These are phyloP conservation scores for Cicer cuneatum DNA, from an alignment of 306 rosid species.

Conservation along the genomic window DNA sequence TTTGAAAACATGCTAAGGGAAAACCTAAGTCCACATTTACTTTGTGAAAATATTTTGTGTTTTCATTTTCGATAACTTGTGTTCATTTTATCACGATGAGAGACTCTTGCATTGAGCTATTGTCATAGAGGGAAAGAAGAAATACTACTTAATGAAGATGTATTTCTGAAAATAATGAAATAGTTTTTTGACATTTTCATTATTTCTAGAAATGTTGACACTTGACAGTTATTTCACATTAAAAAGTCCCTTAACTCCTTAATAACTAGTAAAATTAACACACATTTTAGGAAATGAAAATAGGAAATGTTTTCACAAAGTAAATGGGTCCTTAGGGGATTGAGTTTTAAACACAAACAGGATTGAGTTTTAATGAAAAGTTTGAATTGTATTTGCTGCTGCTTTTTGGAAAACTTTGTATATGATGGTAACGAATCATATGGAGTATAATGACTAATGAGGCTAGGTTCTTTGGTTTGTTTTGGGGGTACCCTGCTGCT, in stretches of 20 bases:
- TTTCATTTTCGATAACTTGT: too few species aligned
- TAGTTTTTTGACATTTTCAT: background rate
- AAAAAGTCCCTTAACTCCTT: too few species aligned
- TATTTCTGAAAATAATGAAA: background rate
- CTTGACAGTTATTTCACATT: too few species aligned
- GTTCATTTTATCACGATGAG: background rate
- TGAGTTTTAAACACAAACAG: background rate
- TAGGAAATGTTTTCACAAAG: too few species aligned
- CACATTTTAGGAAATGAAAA: too few species aligned
- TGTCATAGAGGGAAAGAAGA: background rate
- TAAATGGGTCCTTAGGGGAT: too few species aligned
- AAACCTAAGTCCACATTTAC: too few species aligned
- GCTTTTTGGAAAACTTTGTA: background rate
- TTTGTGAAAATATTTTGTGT: too few species aligned
- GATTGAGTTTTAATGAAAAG: background rate
- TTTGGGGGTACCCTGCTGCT: background rate
- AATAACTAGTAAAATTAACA: too few species aligned
- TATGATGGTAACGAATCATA: background rate
- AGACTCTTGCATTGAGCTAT: background rate
- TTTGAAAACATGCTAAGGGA: background rate
- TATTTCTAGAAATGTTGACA: background rate
- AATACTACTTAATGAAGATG: background rate
- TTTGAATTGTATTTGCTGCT: background rate
- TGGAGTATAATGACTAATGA: background rate
- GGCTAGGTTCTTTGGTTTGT: constrained; percentile 7